Percentiles rank a stretch among this genome's conserved stretches.
Conservation (phyloP, 495 filamentous ascomycete genomes). For the Annulohypoxylon nitens region DNA sequence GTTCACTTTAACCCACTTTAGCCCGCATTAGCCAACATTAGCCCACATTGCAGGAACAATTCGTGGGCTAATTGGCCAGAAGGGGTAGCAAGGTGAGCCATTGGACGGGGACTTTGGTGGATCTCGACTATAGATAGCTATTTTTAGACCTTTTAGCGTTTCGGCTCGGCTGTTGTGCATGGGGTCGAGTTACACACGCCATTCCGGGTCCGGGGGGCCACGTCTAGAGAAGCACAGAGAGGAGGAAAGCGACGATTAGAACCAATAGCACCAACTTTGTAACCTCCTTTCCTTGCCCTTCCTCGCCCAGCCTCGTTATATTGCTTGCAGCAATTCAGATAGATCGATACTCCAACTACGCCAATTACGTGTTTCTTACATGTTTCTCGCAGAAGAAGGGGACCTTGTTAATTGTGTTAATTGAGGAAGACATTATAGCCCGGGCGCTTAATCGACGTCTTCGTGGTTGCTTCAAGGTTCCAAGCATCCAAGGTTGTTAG, state of each 20-base stretch:
- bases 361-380: constrained; percentile 23
- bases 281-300: constrained; percentile 9
- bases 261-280: background rate
- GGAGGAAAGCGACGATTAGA: background rate
- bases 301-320: constrained; percentile 33
- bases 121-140: constrained; percentile 52
- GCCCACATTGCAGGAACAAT: constrained; percentile 25
- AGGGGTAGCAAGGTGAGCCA: constrained; percentile 39
- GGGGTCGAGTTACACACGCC: constrained; percentile 36
- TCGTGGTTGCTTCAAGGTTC: background rate
- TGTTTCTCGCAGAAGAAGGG: constrained; percentile 10
- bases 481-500: background rate
- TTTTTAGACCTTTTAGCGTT: constrained; percentile 45
- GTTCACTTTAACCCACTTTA: constrained; percentile 25
- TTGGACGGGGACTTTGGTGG: constrained; percentile 36
- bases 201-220: constrained; percentile 38
- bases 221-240: constrained; percentile 6
- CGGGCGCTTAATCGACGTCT: constrained; percentile 39
- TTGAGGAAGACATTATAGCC: constrained; percentile 8
- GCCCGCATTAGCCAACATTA: constrained; percentile 41
- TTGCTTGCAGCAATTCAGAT: constrained; percentile 39
- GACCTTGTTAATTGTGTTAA: background rate
- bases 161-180: constrained; percentile 46
- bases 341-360: constrained; percentile 31
- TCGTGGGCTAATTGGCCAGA: constrained; percentile 45